phyloP scores from a whole-genome alignment of 2,329 filamentous ascomycete species.

The Sclerotinia trifoliorum region DNA sequence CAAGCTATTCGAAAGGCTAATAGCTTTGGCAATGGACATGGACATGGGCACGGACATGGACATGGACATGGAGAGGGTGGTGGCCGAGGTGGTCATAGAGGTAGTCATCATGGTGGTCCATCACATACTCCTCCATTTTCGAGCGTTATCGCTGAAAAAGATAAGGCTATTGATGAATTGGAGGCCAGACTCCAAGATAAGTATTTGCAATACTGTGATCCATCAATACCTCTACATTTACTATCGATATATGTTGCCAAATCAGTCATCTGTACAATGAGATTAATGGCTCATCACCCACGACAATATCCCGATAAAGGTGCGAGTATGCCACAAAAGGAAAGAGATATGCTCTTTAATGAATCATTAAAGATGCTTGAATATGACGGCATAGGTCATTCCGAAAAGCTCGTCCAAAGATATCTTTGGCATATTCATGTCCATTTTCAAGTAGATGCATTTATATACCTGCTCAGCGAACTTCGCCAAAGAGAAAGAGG shows the following conservation, averaged over 20 bases:
- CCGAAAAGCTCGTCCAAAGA: slow-evolving; percentile 34
- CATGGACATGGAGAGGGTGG: not conserved
- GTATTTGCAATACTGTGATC: slow-evolving; percentile 45
- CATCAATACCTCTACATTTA: slow-evolving; percentile 43
- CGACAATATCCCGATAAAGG: slow-evolving; percentile 37
- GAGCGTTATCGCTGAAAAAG: slow-evolving; percentile 30
- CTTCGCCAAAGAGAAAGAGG: slow-evolving; percentile 38
- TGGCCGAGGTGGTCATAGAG: not conserved
- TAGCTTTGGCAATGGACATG: slow-evolving; percentile 10
- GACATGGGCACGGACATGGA: not conserved
- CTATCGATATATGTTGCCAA: slow-evolving; percentile 35
- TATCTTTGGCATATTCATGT: slow-evolving; percentile 41
- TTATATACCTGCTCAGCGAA: slow-evolving; percentile 41
- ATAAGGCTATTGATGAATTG: slow-evolving; percentile 36
- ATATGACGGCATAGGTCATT: slow-evolving; percentile 40
- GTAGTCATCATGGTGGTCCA: not conserved
- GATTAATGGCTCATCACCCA: slow-evolving; percentile 40
- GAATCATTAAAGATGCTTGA: slow-evolving; percentile 42
- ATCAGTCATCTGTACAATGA: slow-evolving; percentile 37
- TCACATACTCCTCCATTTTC: slow-evolving; percentile 6
- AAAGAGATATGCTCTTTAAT: slow-evolving; percentile 39
- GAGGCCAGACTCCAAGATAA: slow-evolving; percentile 43
- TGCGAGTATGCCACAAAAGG: slow-evolving; percentile 37
- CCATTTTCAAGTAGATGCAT: slow-evolving; percentile 41
- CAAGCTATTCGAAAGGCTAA: slow-evolving; percentile 28